These are phyloP conservation scores for Tremella mesenterica DNA, from an alignment of 768 basidiomycete genomes.

Conservation along the genomic window DNA sequence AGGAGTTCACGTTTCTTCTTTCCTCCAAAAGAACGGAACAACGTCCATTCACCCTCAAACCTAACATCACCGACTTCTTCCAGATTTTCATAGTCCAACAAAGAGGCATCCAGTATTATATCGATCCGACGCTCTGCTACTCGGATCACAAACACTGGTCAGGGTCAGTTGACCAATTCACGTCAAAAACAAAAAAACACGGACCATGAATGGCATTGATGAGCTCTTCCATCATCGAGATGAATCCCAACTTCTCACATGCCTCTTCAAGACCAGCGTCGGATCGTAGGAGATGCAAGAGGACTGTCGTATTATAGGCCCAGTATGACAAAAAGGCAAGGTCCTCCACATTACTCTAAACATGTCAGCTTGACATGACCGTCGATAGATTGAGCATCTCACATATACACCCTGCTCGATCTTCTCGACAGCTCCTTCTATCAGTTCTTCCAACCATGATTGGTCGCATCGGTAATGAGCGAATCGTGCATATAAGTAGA, in stretches of 20 bases:
- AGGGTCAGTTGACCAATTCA: constrained; percentile 10
- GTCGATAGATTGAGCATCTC: constrained; percentile 43
- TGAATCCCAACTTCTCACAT: constrained; percentile 74
- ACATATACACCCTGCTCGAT: constrained; percentile 92
- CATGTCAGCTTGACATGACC: constrained; percentile 4
- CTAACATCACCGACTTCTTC: constrained; percentile 67
- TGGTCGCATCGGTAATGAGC: constrained; percentile 62
- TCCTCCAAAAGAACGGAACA: constrained; percentile 46
- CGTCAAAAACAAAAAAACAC: constrained; percentile 17
- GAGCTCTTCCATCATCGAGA: constrained; percentile 80
- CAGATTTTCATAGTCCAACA: constrained; percentile 75
- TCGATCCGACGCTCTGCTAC: constrained; percentile 84
- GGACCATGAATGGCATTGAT: constrained; percentile 91
- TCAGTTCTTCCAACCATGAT: constrained; percentile 83
- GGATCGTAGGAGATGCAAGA: constrained; percentile 68
- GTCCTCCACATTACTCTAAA: constrained; percentile 72
- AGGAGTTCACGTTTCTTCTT: constrained; percentile 36
- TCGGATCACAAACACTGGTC: constrained; percentile 93
- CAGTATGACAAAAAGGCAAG: constrained; percentile 82
- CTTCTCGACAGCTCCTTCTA: constrained; percentile 79
- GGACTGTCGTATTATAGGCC: constrained; percentile 82
- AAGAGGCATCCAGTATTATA: constrained; percentile 65
- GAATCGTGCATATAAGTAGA: constrained; percentile 86
- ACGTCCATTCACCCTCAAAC: constrained; percentile 88
- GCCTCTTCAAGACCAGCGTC: constrained; percentile 51